phyloP scores from a whole-genome alignment of 2,329 filamentous ascomycete species.

The Aureobasidium sp. region DNA sequence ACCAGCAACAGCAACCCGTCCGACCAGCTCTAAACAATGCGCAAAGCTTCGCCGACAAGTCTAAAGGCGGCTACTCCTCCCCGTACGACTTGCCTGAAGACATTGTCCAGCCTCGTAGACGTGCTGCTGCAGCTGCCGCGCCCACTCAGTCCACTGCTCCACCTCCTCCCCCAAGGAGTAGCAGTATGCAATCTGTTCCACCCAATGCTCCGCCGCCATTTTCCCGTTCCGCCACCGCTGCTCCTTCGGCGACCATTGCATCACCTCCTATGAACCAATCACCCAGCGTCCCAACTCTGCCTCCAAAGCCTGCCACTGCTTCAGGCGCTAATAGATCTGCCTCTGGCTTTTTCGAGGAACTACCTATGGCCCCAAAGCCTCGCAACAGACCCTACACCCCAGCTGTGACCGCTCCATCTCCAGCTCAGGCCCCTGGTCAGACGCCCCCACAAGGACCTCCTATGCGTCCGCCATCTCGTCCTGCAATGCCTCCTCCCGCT shows the following conservation, averaged over 20 bases:
- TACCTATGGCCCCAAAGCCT: conserved; percentile 39
- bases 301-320: conserved; percentile 24
- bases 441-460: conserved; percentile 16
- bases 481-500: conserved; percentile 22
- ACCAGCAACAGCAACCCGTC: conserved; percentile 13
- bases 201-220: conserved; percentile 16
- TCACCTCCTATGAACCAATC: conserved; percentile 36
- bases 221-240: conserved; percentile 19
- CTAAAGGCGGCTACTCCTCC: conserved; percentile 86
- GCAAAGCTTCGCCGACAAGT: conserved; percentile 83
- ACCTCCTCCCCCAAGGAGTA: conserved; percentile 54
- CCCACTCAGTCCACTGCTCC: conserved; percentile 30
- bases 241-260: conserved; percentile 28
- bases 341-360: conserved; percentile 43
- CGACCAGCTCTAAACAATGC: conserved; percentile 19
- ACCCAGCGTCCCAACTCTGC: conserved; percentile 8
- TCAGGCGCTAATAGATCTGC: conserved; percentile 21
- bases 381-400: conserved; percentile 26
- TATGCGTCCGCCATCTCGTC: conserved; percentile 18
- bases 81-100: conserved; percentile 95
- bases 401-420: conserved; percentile 3
- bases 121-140: conserved; percentile 34
- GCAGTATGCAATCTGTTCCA: conserved; percentile 43
- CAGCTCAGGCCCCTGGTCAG: conserved; percentile 13
- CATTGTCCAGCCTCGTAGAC: conserved; percentile 64